These are phyloP conservation scores for Prunus padus DNA, from an alignment of 306 rosid species.

Conservation along the genomic window DNA sequence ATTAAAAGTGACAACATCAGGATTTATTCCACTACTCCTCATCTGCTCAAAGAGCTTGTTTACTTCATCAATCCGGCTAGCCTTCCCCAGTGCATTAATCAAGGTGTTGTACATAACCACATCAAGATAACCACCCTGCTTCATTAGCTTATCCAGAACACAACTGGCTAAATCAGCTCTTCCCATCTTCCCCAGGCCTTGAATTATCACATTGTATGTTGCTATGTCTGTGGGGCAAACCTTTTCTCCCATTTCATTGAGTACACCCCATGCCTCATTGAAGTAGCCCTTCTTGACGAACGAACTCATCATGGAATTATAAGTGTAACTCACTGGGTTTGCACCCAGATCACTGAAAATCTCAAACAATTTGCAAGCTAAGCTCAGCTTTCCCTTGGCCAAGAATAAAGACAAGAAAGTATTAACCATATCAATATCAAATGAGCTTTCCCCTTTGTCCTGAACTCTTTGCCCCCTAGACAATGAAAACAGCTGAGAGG, in stretches of 20 bases:
- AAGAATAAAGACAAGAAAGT: slow-evolving; percentile 80
- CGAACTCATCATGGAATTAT: slow-evolving; percentile 84
- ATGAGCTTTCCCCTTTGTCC: slow-evolving; percentile 48
- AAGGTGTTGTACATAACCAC: slow-evolving; percentile 90
- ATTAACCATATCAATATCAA: slow-evolving; percentile 81
- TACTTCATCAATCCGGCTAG: slow-evolving; percentile 67
- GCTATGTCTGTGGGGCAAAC: slow-evolving; percentile 81
- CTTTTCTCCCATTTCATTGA: slow-evolving; percentile 71
- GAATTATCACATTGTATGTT: slow-evolving; percentile 83
- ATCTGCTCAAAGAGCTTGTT: slow-evolving; percentile 77
- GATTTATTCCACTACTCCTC: slow-evolving; percentile 73
- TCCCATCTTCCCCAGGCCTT: slow-evolving; percentile 93
- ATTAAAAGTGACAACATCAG: slow-evolving; percentile 83
- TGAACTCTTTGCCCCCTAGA: slow-evolving; percentile 65
- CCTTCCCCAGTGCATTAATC: slow-evolving; percentile 85
- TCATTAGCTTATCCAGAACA: slow-evolving; percentile 72
- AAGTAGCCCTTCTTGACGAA: slow-evolving; percentile 91
- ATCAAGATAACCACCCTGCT: slow-evolving; percentile 90
- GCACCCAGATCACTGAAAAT: slow-evolving; percentile 72
- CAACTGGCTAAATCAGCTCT: slow-evolving; percentile 89
- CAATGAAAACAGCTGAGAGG: slow-evolving; percentile 43
- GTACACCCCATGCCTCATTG: slow-evolving; percentile 70
- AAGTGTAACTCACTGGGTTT: slow-evolving; percentile 68
- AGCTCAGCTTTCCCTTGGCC: slow-evolving; percentile 80
- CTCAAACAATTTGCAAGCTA: slow-evolving; percentile 91